A percentile compares a stretch with the other conserved stretches of the same genome.
Evolutionary conservation across 2,329 filamentous ascomycete genomes (phyloP).

Genomic region (Fusarium luffae): DNA sequence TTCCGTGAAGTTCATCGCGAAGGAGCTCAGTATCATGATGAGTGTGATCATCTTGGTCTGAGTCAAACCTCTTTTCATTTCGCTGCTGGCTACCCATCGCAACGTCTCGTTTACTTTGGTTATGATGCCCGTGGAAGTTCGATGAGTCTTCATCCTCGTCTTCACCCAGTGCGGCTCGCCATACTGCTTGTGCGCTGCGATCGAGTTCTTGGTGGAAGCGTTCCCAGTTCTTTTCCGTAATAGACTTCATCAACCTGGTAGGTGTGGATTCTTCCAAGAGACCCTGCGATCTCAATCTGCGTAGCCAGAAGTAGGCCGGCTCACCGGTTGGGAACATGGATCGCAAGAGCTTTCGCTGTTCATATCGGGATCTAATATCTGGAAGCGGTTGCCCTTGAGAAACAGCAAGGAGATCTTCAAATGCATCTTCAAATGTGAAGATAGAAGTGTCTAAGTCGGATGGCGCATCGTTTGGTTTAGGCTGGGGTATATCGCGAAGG

Average conservation of each 20-base stretch:
- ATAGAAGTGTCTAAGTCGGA: slow-evolving; percentile 49
- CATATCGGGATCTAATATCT: slow-evolving; percentile 52
- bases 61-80: slow-evolving; percentile 13
- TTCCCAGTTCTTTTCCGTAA: slow-evolving; percentile 44
- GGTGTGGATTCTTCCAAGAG: slow-evolving; percentile 51
- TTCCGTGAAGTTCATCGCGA: slow-evolving; percentile 17
- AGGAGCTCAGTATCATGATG: slow-evolving; percentile 5
- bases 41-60: slow-evolving; percentile 8
- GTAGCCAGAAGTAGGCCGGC: slow-evolving; percentile 57
- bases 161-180: slow-evolving; percentile 39
- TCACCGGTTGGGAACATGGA: slow-evolving; percentile 55
- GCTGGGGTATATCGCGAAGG: slow-evolving; percentile 59
- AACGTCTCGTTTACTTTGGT: not conserved
- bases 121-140: slow-evolving; percentile 17
- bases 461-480: slow-evolving; percentile 58
- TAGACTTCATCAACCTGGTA: slow-evolving; percentile 21
- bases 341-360: slow-evolving; percentile 52
- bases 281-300: slow-evolving; percentile 51
- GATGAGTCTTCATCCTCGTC: slow-evolving; percentile 18
- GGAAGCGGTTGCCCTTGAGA: slow-evolving; percentile 57
- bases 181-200: slow-evolving; percentile 44
- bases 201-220: slow-evolving; percentile 49
- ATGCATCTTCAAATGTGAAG: slow-evolving; percentile 67
- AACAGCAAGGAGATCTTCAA: slow-evolving; percentile 66
- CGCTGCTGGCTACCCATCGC: not conserved